A percentile compares a stretch with the other conserved stretches of the same genome.
phyloP scores from a whole-genome alignment of 2,329 filamentous ascomycete species.

The Neofusicoccum parvum region DNA sequence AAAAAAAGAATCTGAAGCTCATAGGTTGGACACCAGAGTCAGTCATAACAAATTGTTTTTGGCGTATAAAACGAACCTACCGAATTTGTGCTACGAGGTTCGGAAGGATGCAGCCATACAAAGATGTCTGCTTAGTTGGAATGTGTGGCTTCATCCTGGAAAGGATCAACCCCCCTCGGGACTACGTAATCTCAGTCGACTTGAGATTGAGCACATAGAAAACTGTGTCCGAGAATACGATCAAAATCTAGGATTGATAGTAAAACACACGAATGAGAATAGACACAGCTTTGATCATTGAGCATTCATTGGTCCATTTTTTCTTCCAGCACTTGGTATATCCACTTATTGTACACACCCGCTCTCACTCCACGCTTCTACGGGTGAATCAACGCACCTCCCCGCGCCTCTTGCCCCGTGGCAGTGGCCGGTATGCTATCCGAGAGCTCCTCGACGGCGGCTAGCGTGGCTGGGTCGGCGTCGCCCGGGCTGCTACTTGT shows the following conservation, averaged over 20 bases:
- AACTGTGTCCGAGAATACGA: neutral
- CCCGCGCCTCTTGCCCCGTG: constrained; percentile 39
- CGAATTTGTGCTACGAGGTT: too few species aligned
- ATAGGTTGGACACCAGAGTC: too few species aligned
- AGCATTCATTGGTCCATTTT: neutral
- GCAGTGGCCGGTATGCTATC: constrained; percentile 33
- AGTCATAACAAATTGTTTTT: too few species aligned
- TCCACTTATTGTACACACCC: constrained; percentile 12
- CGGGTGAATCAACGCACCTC: constrained; percentile 41
- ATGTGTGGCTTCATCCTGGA: too few species aligned
- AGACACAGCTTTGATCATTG: neutral
- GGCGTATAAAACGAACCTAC: too few species aligned
- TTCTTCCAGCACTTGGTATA: constrained; percentile 15
- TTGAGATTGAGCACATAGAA: neutral
- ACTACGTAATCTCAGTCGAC: too few species aligned
- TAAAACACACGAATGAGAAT: neutral
- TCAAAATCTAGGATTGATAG: too few species aligned
- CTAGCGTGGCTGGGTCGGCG: constrained; percentile 29
- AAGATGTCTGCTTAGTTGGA: too few species aligned
- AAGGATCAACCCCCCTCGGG: too few species aligned
- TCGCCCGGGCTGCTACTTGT: constrained; percentile 32
- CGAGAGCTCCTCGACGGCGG: constrained; percentile 39
- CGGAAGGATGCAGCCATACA: too few species aligned
- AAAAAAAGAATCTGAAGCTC: too few species aligned
- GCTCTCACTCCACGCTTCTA: constrained; percentile 22